phyloP scores from a whole-genome alignment of 2,329 filamentous ascomycete species.

The Monilinia aucupariae region DNA sequence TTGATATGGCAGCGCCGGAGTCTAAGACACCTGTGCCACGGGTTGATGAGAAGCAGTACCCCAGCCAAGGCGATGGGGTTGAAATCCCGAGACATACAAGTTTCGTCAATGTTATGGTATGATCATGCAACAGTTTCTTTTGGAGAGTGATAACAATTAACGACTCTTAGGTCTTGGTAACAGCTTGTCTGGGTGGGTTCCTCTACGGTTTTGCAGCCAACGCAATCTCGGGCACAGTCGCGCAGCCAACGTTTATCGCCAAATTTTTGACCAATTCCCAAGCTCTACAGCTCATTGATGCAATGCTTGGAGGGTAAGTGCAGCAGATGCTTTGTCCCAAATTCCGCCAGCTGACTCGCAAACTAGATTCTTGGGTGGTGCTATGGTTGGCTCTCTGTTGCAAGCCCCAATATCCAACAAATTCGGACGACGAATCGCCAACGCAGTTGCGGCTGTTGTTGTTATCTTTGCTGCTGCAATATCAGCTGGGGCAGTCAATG shows the following conservation, averaged over 20 bases:
- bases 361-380: conserved; percentile 5
- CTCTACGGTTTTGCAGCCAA: conserved; percentile 10
- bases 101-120: conserved; percentile 10
- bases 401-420: conserved; percentile 13
- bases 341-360: no score
- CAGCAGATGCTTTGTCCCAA: neutral
- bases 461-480: conserved; percentile 23
- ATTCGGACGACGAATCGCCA: conserved; percentile 9
- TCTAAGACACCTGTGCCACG: neutral
- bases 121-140: neutral
- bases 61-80: neutral
- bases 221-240: conserved; percentile 6
- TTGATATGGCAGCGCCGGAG: neutral
- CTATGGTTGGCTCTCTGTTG: conserved; percentile 4
- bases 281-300: conserved; percentile 10
- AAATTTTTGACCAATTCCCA: conserved; percentile 7
- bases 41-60: neutral
- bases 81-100: conserved; percentile 10
- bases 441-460: conserved; percentile 19
- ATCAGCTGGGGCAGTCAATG: conserved; percentile 21
- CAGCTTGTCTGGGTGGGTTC: conserved; percentile 12
- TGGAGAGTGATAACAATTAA: neutral
- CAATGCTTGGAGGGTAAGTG: conserved; percentile 9
- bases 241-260: conserved; percentile 12
- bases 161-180: conserved; percentile 2